phyloP scores from a whole-genome alignment of 1,139 yeast species.

The Protomyces gravidus region DNA sequence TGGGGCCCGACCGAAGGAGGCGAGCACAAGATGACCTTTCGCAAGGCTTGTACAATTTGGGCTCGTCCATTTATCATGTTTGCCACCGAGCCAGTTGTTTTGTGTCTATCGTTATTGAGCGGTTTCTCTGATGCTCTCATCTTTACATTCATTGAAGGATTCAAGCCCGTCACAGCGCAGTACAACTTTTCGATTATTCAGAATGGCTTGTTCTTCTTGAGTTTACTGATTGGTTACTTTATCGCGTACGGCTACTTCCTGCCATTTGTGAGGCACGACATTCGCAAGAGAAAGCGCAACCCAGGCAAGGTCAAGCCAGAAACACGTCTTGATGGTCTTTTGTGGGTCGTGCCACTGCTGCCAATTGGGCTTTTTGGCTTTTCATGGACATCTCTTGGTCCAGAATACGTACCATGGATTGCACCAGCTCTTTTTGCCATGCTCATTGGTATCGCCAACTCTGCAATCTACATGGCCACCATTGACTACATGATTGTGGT shows the following conservation, averaged over 20 bases:
- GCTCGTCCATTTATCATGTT: constrained; percentile 45
- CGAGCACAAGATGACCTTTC: constrained; percentile 32
- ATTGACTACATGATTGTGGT: constrained; percentile 46
- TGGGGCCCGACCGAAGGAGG: constrained; percentile 41
- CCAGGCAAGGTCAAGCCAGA: constrained; percentile 26
- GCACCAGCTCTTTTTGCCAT: constrained; percentile 43
- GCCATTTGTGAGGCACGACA: constrained; percentile 39
- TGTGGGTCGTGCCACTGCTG: constrained; percentile 40
- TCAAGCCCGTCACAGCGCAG: constrained; percentile 40
- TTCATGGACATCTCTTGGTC: constrained; percentile 46
- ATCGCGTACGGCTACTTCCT: constrained; percentile 40
- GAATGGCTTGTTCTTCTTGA: constrained; percentile 41
- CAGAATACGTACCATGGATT: constrained; percentile 41
- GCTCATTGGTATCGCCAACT: constrained; percentile 44
- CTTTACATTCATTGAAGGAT: constrained; percentile 45
- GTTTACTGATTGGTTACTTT: constrained; percentile 42
- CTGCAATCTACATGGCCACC: constrained; percentile 44
- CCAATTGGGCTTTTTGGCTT: constrained; percentile 45
- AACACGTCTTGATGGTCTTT: constrained; percentile 26
- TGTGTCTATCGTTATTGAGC: constrained; percentile 43
- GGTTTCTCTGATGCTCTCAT: constrained; percentile 46
- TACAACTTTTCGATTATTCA: constrained; percentile 38
- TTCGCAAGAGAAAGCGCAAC: constrained; percentile 1
- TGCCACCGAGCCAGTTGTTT: constrained; percentile 44
- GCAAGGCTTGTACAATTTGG: constrained; percentile 39